These are phyloP conservation scores for Fusarium sambucinum DNA, from an alignment of 2,329 filamentous ascomycete genomes.

Conservation along the genomic window DNA sequence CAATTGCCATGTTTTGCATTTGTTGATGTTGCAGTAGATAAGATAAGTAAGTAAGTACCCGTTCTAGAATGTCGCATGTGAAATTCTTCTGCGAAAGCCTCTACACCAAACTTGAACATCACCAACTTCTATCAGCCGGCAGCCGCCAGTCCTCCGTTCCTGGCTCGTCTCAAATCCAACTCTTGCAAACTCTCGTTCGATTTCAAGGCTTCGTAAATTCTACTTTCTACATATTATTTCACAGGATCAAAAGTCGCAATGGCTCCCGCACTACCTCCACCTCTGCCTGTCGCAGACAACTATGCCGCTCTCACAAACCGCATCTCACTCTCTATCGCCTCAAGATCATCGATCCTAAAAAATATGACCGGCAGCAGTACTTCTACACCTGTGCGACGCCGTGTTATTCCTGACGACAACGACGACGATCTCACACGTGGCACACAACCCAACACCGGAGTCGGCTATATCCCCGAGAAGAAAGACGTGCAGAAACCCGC, in stretches of 20 bases:
- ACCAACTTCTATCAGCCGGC: slow-evolving; percentile 4
- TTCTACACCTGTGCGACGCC: slow-evolving; percentile 23
- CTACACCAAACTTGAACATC: slow-evolving; percentile 37
- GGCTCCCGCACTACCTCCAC: slow-evolving; percentile 41
- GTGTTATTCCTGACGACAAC: slow-evolving; percentile 29
- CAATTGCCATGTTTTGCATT: background rate
- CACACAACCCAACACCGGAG: slow-evolving; percentile 54
- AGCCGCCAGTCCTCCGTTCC: background rate
- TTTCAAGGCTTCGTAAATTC: background rate
- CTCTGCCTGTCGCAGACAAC: slow-evolving; percentile 55
- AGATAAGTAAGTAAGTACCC: slow-evolving; percentile 44
- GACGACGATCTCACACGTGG: slow-evolving; percentile 46
- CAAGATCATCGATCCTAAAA: slow-evolving; percentile 52
- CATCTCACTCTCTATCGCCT: slow-evolving; percentile 56
- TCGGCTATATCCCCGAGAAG: slow-evolving; percentile 55
- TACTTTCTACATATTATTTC: background rate
- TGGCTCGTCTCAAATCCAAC: background rate
- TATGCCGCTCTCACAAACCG: slow-evolving; percentile 57
- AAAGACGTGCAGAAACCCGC: slow-evolving; percentile 42
- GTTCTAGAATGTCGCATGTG: slow-evolving; percentile 39
- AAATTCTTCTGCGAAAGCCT: slow-evolving; percentile 40
- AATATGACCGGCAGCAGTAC: slow-evolving; percentile 47
- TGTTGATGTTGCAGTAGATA: slow-evolving; percentile 27
- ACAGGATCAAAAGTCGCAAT: slow-evolving; percentile 21
- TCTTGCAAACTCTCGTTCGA: background rate